Evolutionary conservation across 192 early-diverging fungal species (phyloP).

Genomic region (Chytriomyces sp.): DNA sequence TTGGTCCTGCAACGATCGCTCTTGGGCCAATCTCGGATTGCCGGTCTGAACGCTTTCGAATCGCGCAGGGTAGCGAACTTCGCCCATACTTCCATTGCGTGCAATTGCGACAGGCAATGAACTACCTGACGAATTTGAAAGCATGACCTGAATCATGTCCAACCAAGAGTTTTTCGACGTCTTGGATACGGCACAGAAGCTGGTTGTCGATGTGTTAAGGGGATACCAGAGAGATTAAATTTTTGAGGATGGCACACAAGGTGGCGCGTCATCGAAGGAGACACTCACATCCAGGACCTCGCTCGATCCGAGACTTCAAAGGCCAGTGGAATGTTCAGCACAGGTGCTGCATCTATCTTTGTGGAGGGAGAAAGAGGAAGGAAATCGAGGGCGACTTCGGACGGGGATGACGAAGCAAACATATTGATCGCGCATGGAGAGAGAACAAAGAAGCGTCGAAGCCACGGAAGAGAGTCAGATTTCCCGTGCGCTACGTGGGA

Average conservation of each 20-base stretch:
- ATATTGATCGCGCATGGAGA: neutral
- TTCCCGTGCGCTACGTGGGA: neutral
- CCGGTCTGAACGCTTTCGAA: neutral
- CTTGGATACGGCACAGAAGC: neutral
- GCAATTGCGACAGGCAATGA: neutral
- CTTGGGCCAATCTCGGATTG: neutral
- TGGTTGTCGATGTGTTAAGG: neutral
- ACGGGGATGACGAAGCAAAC: constrained; percentile 6
- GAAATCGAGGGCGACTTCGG: neutral
- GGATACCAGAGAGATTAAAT: neutral
- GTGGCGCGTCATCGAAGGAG: neutral
- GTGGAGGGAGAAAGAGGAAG: neutral
- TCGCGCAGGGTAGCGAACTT: neutral
- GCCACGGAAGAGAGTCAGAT: neutral
- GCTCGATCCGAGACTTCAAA: constrained; percentile 3
- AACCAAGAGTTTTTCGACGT: constrained; percentile 11
- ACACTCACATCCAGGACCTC: constrained; percentile 12
- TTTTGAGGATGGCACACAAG: neutral
- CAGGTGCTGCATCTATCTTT: neutral
- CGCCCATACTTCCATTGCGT: neutral
- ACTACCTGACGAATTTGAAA: neutral
- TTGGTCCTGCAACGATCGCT: no score
- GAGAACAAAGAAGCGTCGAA: constrained; percentile 12
- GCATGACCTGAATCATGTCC: constrained; percentile 1
- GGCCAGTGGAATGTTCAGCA: neutral